Base-by-base conservation (phyloP, 2,329 filamentous ascomycete species). In the Fusarium sp. region DNA sequence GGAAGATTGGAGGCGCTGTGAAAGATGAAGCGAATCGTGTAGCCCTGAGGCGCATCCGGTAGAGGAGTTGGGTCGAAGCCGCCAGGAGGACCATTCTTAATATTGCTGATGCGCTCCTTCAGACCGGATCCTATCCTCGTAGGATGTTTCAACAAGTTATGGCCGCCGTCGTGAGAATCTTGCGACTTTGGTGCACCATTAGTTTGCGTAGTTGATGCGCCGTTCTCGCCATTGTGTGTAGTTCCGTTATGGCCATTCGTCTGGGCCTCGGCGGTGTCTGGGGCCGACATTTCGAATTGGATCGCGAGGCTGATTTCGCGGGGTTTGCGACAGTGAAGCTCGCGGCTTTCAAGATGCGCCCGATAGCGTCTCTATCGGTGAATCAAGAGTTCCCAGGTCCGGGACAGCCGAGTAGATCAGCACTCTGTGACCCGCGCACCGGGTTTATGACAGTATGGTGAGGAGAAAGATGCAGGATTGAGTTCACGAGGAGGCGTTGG, bases 21-120 rank as follows among this genome's bases (percentile, higher is more conserved):
- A 81, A 98, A 94, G 60, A 91, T 95, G 84, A 98, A 92, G 80
- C 92, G 93, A 74, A 98, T 81, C 0, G 94, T 98, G 84, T 93
- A 98, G 30, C 95, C 95, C 9, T 92, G 91, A 10, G 92, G 92
- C 6, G 91, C 91, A 77, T 89, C 84, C 0, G 94, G 94, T 10
- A 98, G 86, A 2, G 95, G 94, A 1, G 94, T 97, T 39, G 86
- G 82, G 82, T 97, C 95, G 81, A 91, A 97, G 37, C 95, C 95
- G 34, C 95, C 95, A 0, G 92, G 89, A 0, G 94, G 94, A 13
- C 76, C 76, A 41, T 79, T 79, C 50, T 79, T 81, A 16, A 75
- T 64, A 18, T 76, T 64, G 56, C 78, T 77, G 54, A 80, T 70
- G 32, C 75, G 70, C 7, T 78, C 72, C 57, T 80, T 82, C 23